Conservation (phyloP, 116 monocot species). For the Papilionanthe hybrid region DNA sequence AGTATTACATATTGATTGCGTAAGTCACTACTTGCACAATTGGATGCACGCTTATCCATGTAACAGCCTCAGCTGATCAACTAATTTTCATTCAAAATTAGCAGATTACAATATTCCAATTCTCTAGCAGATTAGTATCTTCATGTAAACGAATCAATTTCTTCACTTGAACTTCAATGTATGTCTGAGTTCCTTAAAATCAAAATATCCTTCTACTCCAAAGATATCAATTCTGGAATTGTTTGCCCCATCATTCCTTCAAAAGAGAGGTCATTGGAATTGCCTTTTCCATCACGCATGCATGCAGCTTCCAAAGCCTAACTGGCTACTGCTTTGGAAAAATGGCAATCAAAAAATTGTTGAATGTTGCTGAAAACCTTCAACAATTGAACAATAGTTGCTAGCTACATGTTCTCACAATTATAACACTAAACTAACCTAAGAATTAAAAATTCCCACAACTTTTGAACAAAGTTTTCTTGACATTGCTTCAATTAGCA, state of each 20-base stretch:
- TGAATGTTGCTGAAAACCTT: neutral
- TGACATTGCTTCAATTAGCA: neutral
- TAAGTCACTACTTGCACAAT: neutral
- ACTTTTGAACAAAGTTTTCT: neutral
- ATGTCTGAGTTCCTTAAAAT: neutral
- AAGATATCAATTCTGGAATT: neutral
- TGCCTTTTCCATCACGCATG: neutral
- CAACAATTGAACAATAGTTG: neutral
- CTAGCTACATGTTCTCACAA: neutral
- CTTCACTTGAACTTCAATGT: neutral
- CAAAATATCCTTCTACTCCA: neutral
- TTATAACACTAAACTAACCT: neutral
- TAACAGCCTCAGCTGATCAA: neutral
- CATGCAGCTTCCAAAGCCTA: neutral
- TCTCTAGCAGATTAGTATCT: neutral
- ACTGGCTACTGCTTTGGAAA: neutral
- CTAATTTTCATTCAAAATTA: neutral
- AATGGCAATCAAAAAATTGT: neutral
- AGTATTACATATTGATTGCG: neutral
- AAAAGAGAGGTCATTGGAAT: neutral
- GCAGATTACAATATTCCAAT: neutral
- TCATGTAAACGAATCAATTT: neutral
- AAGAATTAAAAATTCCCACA: neutral
- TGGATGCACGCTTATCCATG: neutral
- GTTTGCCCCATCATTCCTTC: neutral